These are phyloP conservation scores for Candida nitratophila DNA, from an alignment of 805 yeast genomes.

Conservation along the genomic window DNA sequence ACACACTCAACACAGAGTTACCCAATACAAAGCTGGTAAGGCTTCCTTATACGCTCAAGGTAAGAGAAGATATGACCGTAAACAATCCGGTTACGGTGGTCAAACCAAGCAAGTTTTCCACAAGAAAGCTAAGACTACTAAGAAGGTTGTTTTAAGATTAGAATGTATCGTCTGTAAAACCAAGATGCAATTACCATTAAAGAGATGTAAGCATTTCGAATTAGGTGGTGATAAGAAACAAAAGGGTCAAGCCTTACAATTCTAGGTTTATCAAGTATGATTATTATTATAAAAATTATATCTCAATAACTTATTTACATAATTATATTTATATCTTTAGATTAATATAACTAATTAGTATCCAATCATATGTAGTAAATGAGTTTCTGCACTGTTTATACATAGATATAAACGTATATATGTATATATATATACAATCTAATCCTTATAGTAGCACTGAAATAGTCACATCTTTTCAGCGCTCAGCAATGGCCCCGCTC, in stretches of 20 bases:
- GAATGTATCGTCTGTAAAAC: slow-evolving; percentile 99
- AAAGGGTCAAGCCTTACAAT: slow-evolving; percentile 99
- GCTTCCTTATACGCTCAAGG: slow-evolving; percentile 99
- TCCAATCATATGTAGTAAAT: not conserved
- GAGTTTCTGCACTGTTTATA: too few species aligned
- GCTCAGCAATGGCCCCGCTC: too few species aligned
- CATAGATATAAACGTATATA: too few species aligned
- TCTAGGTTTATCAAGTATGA: slow-evolving; percentile 45
- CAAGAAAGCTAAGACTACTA: slow-evolving; percentile 99
- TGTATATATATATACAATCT: too few species aligned
- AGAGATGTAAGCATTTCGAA: slow-evolving; percentile 99
- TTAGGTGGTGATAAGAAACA: slow-evolving; percentile 99
- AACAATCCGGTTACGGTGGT: slow-evolving; percentile 99
- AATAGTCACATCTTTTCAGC: too few species aligned
- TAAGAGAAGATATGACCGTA: slow-evolving; percentile 99
- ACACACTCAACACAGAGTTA: slow-evolving; percentile 99
- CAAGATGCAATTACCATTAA: slow-evolving; percentile 94
- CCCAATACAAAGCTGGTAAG: slow-evolving; percentile 99
- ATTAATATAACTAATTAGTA: not conserved
- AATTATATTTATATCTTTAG: not conserved
- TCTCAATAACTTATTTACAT: not conserved
- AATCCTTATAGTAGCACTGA: too few species aligned
- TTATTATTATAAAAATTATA: slow-evolving; percentile 6
- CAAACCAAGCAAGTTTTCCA: slow-evolving; percentile 99
- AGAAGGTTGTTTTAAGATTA: slow-evolving; percentile 98